Evolutionary conservation across 75 land plant species (phyloP).

Genomic region (Cupressus sempervirens): DNA sequence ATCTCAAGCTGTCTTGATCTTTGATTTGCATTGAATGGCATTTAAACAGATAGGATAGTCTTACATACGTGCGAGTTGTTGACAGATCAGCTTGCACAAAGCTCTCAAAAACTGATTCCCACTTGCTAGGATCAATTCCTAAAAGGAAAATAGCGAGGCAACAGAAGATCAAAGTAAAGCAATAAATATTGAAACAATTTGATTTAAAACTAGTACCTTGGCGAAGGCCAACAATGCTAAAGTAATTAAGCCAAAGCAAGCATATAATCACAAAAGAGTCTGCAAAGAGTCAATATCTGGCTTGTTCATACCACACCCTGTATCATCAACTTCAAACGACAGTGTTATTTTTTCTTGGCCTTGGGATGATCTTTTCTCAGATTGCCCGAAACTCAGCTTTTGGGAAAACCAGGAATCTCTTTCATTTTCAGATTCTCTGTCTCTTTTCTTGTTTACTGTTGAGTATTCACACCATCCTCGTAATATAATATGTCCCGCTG

Average conservation of each 20-base stretch:
- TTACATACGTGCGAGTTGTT: constrained; percentile 67
- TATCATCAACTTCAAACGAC: constrained; percentile 87
- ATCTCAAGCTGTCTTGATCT: background rate
- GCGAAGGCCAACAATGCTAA: background rate
- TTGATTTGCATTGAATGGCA: background rate
- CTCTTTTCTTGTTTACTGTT: constrained; percentile 8
- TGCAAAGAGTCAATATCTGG: background rate
- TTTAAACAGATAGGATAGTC: background rate
- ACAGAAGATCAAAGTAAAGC: background rate
- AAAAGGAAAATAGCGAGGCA: background rate
- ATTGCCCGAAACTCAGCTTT: constrained; percentile 7
- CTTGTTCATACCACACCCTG: constrained; percentile 65
- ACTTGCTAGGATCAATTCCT: constrained; percentile 82
- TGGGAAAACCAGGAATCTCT: constrained; percentile 12
- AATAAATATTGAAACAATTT: background rate
- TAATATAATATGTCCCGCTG: constrained; percentile 68
- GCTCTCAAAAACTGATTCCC: constrained; percentile 86
- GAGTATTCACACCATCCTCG: constrained; percentile 70
- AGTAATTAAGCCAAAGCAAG: background rate
- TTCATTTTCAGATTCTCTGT: constrained; percentile 10
- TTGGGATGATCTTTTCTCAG: constrained; percentile 16
- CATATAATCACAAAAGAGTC: background rate
- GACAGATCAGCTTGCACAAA: constrained; percentile 90
- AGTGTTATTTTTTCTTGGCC: constrained; percentile 34
- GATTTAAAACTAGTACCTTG: background rate